Evolutionary conservation across 176 grass and related monocot species (phyloP).

Genomic region (Ampelocalamus luodianensis): DNA sequence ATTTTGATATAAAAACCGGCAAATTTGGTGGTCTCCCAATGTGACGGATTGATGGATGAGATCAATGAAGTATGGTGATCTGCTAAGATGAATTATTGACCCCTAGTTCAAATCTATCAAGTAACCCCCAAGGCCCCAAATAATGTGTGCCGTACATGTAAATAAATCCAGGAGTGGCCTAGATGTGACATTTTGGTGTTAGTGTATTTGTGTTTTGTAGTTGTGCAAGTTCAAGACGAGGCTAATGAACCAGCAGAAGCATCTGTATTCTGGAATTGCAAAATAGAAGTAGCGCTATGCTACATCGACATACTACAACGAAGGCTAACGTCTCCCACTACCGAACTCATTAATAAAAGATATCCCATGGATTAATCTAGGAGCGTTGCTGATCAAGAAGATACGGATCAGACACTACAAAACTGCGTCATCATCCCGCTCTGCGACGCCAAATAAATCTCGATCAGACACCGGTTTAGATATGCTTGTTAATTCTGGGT

Average conservation of each 20-base stretch:
- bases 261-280: constrained; percentile 18
- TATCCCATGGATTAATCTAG: constrained; percentile 38
- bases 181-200: constrained; percentile 1
- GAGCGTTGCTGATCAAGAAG: not conserved
- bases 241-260: not conserved
- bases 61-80: not conserved
- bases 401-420: not conserved
- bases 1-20: no score
- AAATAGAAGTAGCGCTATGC: not conserved
- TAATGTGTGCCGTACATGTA: not conserved
- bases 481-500: constrained; percentile 51
- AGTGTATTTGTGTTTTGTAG: not conserved
- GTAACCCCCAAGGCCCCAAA: not conserved
- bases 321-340: constrained; percentile 25
- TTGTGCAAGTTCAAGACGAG: constrained; percentile 1
- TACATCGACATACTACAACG: not conserved
- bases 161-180: not conserved
- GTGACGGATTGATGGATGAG: not conserved
- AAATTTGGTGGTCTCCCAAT: not conserved
- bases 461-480: constrained; percentile 15
- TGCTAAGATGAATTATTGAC: not conserved
- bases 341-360: constrained; percentile 39
- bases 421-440: not conserved
- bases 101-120: not conserved
- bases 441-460: constrained; percentile 8